Evolutionary conservation across 2,329 filamentous ascomycete species (phyloP).

Genomic region (Pezicula rhizophila): DNA sequence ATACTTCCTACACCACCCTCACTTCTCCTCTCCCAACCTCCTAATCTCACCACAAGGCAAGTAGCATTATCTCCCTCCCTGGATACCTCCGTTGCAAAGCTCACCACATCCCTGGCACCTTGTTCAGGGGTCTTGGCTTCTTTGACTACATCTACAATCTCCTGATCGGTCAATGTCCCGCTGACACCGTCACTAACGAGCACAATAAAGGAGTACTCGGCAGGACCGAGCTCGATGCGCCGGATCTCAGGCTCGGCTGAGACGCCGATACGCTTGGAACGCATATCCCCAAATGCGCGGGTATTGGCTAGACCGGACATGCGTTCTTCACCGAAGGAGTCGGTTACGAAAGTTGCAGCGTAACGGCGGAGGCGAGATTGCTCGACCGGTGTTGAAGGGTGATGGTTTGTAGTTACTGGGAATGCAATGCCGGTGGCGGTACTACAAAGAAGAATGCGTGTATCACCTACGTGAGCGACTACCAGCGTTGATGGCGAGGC

Average conservation of each 20-base stretch:
- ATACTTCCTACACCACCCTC: slow-evolving; percentile 86
- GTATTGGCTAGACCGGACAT: slow-evolving; percentile 92
- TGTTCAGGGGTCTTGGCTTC: slow-evolving; percentile 88
- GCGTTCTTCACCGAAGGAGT: slow-evolving; percentile 95
- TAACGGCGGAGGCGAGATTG: slow-evolving; percentile 78
- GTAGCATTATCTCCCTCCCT: slow-evolving; percentile 60
- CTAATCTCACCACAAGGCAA: slow-evolving; percentile 59
- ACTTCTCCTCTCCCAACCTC: slow-evolving; percentile 64
- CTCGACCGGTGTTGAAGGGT: slow-evolving; percentile 82
- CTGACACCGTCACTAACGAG: slow-evolving; percentile 86
- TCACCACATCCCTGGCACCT: slow-evolving; percentile 71
- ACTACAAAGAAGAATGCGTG: slow-evolving; percentile 81
- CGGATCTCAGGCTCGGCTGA: slow-evolving; percentile 88
- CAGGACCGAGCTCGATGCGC: slow-evolving; percentile 71
- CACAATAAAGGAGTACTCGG: slow-evolving; percentile 84
- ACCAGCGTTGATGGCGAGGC: slow-evolving; percentile 76
- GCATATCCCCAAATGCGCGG: slow-evolving; percentile 88
- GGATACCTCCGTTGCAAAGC: slow-evolving; percentile 78
- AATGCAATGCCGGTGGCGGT: slow-evolving; percentile 75
- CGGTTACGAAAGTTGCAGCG: slow-evolving; percentile 80
- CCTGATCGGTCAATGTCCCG: slow-evolving; percentile 81
- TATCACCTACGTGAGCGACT: slow-evolving; percentile 90
- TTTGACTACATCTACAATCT: slow-evolving; percentile 93
- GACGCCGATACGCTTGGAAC: slow-evolving; percentile 85
- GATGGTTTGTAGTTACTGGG: slow-evolving; percentile 84